Conservation (phyloP, 305 asterid species). For the Withania somnifera region DNA sequence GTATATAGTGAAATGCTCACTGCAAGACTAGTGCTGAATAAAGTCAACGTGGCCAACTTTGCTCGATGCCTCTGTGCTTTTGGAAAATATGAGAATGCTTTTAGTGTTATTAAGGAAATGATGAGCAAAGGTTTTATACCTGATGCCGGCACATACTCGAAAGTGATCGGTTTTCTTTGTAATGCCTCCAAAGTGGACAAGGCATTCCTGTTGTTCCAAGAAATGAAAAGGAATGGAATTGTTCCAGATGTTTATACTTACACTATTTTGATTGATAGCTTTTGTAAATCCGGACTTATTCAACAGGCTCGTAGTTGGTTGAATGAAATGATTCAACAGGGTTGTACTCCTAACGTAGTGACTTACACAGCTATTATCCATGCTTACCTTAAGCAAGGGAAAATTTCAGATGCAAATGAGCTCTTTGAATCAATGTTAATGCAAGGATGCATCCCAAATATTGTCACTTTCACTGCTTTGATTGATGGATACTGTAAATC, state of each 20-base stretch:
- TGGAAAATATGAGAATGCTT: conserved; percentile 68
- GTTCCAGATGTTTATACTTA: conserved; percentile 81
- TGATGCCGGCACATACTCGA: conserved; percentile 71
- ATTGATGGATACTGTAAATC: conserved; percentile 92
- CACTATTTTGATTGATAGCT: conserved; percentile 78
- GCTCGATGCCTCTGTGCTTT: conserved; percentile 58
- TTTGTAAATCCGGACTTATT: conserved; percentile 80
- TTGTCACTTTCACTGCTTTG: conserved; percentile 76
- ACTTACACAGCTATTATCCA: conserved; percentile 83
- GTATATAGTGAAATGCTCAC: conserved; percentile 68
- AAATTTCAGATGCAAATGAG: conserved; percentile 56
- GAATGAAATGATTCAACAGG: conserved; percentile 63
- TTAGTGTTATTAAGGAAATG: conserved; percentile 57
- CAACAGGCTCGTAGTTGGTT: conserved; percentile 80
- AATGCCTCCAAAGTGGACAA: conserved; percentile 71
- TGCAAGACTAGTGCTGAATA: conserved; percentile 46
- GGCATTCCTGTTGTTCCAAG: conserved; percentile 61
- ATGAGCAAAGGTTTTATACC: conserved; percentile 73
- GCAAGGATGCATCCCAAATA: conserved; percentile 70
- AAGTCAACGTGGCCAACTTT: conserved; percentile 66
- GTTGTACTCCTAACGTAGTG: conserved; percentile 74
- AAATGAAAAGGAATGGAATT: conserved; percentile 57
- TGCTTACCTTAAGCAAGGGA: conserved; percentile 76
- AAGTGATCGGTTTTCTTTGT: conserved; percentile 66
- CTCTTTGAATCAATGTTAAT: conserved; percentile 67